Conservation (phyloP, 1,284 basidiomycete species). For the Erythrobasidium hasegawianum region DNA sequence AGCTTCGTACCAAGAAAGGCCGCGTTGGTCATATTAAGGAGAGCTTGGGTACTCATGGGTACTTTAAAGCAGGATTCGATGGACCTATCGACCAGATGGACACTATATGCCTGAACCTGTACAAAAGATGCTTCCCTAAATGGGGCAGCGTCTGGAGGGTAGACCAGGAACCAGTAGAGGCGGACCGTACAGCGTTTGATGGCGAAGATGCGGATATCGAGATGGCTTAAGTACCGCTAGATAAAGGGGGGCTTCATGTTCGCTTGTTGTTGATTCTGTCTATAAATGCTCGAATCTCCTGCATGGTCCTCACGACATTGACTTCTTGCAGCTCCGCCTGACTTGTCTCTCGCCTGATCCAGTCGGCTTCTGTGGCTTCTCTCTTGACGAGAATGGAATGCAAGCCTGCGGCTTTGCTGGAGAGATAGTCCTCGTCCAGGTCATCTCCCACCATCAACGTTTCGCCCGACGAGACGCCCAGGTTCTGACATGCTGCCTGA, state of each 20-base stretch:
- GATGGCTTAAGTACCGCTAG: slow-evolving; percentile 6
- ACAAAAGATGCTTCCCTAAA: slow-evolving; percentile 51
- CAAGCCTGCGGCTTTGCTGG: slow-evolving; percentile 13
- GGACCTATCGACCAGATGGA: slow-evolving; percentile 89
- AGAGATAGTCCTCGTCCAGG: slow-evolving; percentile 29
- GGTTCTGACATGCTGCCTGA: slow-evolving; percentile 3
- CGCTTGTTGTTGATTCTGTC: not conserved
- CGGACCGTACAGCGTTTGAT: slow-evolving; percentile 3
- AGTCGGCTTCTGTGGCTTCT: slow-evolving; percentile 13
- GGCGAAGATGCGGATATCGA: slow-evolving; percentile 5
- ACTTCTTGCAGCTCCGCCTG: slow-evolving; percentile 1
- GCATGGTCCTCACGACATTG: not conserved
- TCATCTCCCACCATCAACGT: slow-evolving; percentile 35
- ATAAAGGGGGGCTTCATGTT: not conserved
- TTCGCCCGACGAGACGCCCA: slow-evolving; percentile 3
- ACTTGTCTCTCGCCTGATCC: not conserved
- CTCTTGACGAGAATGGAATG: slow-evolving; percentile 17
- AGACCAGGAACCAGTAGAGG: slow-evolving; percentile 1
- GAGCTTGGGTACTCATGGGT: slow-evolving; percentile 94
- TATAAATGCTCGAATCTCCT: not conserved
- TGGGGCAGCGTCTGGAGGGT: slow-evolving; percentile 42
- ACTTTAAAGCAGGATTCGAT: slow-evolving; percentile 89
- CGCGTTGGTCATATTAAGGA: slow-evolving; percentile 81
- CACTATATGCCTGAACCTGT: slow-evolving; percentile 48
- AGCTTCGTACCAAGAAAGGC: slow-evolving; percentile 89